A percentile compares a stretch with the other conserved stretches of the same genome.
Conservation (phyloP, 768 basidiomycete species). For the Chalciporus sphaerocephalus region DNA sequence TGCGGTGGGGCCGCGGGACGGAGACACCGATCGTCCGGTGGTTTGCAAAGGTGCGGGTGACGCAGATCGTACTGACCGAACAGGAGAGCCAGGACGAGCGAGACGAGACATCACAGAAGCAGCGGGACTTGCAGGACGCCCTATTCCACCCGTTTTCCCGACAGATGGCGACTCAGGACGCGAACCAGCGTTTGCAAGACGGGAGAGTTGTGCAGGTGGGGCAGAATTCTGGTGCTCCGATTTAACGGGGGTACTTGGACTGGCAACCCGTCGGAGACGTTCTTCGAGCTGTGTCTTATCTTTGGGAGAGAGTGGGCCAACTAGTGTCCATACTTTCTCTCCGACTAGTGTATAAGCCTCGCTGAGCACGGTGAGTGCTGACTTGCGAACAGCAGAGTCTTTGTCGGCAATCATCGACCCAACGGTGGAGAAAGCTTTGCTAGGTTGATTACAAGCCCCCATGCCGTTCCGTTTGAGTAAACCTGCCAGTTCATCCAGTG, state of each 20-base stretch:
- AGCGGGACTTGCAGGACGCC: conserved; percentile 48
- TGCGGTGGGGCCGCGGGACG: conserved; percentile 32
- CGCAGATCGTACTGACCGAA: conserved; percentile 29
- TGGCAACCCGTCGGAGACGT: conserved; percentile 75
- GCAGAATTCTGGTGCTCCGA: conserved; percentile 39
- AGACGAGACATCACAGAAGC: conserved; percentile 37
- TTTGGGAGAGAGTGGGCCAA: conserved; percentile 73
- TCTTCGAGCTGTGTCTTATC: conserved; percentile 93
- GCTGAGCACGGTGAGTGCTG: conserved; percentile 76
- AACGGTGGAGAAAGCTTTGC: conserved; percentile 73
- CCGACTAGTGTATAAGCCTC: conserved; percentile 81
- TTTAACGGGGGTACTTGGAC: conserved; percentile 48
- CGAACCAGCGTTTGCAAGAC: conserved; percentile 41
- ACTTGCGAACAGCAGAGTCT: conserved; percentile 84
- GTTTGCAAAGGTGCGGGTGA: conserved; percentile 38
- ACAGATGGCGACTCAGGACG: conserved; percentile 50
- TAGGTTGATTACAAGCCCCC: conserved; percentile 68
- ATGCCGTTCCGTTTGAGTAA: conserved; percentile 81
- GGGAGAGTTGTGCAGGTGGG: conserved; percentile 48
- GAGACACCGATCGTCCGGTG: conserved; percentile 46
- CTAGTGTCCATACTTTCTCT: conserved; percentile 78
- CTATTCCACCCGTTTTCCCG: conserved; percentile 41
- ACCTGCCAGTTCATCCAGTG: conserved; percentile 74
- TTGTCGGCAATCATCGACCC: conserved; percentile 83
- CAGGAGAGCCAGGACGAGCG: conserved; percentile 42